Evolutionary conservation across 176 grass and related monocot genomes (phyloP).

Genomic region (Thalia dealbata): DNA sequence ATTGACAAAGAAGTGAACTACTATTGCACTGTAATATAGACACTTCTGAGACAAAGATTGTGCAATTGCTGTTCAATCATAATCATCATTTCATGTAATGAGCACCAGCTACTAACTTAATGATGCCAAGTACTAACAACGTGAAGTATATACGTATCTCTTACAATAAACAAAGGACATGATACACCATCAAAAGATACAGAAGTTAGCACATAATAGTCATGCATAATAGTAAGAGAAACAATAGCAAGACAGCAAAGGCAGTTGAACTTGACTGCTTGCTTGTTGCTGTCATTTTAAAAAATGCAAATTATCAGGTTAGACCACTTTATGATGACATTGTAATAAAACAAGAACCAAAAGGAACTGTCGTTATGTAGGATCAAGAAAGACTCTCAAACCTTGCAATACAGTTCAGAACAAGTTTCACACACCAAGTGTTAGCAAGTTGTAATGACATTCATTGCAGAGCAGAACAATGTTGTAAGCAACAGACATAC

Average conservation of each 20-base stretch:
- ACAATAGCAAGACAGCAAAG: background rate
- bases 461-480: background rate
- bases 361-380: background rate
- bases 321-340: background rate
- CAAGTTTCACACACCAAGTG: background rate
- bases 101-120: too few relatives aligned
- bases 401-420: background rate
- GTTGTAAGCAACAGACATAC: background rate
- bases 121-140: too few relatives aligned
- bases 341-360: background rate
- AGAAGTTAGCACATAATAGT: background rate
- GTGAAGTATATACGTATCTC: too few relatives aligned
- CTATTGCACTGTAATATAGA: background rate
- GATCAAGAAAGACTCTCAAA: background rate
- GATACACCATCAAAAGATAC: background rate
- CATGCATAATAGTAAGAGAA: background rate
- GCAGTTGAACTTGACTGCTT: background rate
- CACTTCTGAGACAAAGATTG: background rate
- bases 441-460: background rate
- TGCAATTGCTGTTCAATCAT: too few relatives aligned
- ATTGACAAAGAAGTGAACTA: background rate
- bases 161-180: background rate
- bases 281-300: background rate
- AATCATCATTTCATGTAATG: background rate
- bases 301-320: background rate